Evolutionary conservation across 441 rosid genomes (phyloP), one percentile per base, ranked within the genome.

Genomic region (Sinapis alba): DNA sequence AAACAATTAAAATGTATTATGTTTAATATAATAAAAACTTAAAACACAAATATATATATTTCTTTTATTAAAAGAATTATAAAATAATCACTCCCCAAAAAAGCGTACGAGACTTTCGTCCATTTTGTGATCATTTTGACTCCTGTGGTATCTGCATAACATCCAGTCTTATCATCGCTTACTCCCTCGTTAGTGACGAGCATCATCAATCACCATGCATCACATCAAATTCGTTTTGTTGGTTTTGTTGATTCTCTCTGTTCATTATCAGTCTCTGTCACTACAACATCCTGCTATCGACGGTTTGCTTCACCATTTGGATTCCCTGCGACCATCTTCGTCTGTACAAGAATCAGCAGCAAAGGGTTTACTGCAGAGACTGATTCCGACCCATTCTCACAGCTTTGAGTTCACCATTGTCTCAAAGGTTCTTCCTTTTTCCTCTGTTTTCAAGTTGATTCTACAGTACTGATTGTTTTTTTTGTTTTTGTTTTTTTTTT

Each of bases 321-420:
- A 93, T 75, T 89, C 97, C 32, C 75, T 88, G 57, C 74, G 80
- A 61, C 76, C 77, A 18, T 53, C 93, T 71, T 51, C 94, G 1
- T 80, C 88, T 9, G 83, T 83, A 70, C 99, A 96, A 82, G 87
- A 82, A 79, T 85, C 91, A 30, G 97, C 99, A 15, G 93, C 93
- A 16, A 72, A 75, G 71, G 93, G 83, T 76, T 83, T 96, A 8
- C 71, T 96, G 69, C 78, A 76, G 26, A 85, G 98, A 84, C 81
- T 96, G 85, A 86, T 96, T 74, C 96, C 97, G 20, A 65, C 88
- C 64, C 93, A 93, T 80, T 4, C 76, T 3, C 84, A 76, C 56
- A 82, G 97, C 70, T 96, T 96, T 78, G 77, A 80, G n/a, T 88
- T 96, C 85, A 71, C 76, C 73, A 89, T 96, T 60, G 81, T 90